Evolutionary conservation across 352 stramenopile species (phyloP).

Genomic region (Aphanomyces astaci): DNA sequence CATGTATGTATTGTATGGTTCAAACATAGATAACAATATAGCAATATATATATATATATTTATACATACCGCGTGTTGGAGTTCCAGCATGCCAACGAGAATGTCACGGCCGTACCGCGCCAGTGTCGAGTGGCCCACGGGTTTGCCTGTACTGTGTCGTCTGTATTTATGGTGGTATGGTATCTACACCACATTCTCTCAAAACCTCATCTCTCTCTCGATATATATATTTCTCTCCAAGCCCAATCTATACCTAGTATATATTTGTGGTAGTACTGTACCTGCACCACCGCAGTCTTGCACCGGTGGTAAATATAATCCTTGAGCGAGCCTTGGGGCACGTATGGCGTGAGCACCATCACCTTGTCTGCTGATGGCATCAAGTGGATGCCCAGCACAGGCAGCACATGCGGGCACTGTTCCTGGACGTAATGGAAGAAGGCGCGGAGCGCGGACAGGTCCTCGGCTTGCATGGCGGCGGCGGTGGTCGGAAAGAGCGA

Average conservation of each 20-base stretch:
- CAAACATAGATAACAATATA: not conserved
- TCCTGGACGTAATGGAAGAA: not conserved
- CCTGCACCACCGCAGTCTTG: conserved; percentile 4
- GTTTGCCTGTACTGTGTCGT: not conserved
- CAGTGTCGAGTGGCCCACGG: not conserved
- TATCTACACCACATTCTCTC: too few species aligned
- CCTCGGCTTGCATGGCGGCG: not conserved
- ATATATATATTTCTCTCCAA: too few species aligned
- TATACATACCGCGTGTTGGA: not conserved
- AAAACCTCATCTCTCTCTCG: too few species aligned
- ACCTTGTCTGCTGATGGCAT: not conserved
- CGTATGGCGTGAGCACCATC: not conserved
- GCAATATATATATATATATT: too few species aligned
- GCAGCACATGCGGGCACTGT: not conserved
- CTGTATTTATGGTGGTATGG: conserved; percentile 13
- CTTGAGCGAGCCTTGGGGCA: conserved; percentile 16
- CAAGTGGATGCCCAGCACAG: not conserved
- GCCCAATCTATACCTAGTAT: too few species aligned
- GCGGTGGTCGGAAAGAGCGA: not conserved
- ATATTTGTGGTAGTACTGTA: too few species aligned
- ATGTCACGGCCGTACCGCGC: conserved; percentile 12
- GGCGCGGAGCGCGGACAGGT: not conserved
- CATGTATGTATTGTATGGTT: not conserved
- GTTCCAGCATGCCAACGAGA: conserved; percentile 14
- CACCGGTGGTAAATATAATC: conserved; percentile 16